Evolutionary conservation across 441 rosid genomes (phyloP), one percentile per base, ranked within the genome.

Genomic region (Gossypium gossypioides): DNA sequence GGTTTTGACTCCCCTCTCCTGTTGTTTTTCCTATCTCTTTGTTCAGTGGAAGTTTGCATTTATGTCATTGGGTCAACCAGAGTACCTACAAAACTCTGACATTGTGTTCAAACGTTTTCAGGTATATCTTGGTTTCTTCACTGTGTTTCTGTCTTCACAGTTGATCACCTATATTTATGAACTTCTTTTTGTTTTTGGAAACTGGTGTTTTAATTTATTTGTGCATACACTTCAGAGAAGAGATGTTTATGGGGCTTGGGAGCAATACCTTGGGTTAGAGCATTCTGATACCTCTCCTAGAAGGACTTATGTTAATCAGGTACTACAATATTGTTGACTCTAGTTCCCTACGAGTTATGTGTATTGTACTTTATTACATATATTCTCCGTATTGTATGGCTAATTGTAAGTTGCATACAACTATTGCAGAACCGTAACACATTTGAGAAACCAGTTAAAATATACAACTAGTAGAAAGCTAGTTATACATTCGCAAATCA

Each of bases 261-360:
- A 91, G 82, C 96, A 89, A 75, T 95, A 92, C 82, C 97, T 92
- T 69, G 97, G 99, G 72, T 75, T 95, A 86, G 97, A 95, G 85
- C 98, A 95, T 76, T 68, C 89, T 65, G 92, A 92, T 73, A 90
- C 81, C 79, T 77, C 86, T 65, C 96, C 97, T 10, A 92, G 91
- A 84, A 86, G 97, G 80, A 85, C 97, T 57, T 88, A 87, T 77
- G 91, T 83, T 71, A 90, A 94, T 79, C 97, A 94, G 94, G 99
- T 92, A 78, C 69, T 42, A 1, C 32, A 44, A 4, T 44, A 57
- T 54, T 3, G 32, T 1, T 66, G 1, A 12, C n/a, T 8, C 13
- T 29, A 60, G 19, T 29, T 60, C 21, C 21, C 44, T 6, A 60
- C 16, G 19, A 27, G 42, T 10, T 13, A 19, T 54, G 59, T 10